Base-by-base conservation (phyloP, 306 rosid species). In the Senna siamea region DNA sequence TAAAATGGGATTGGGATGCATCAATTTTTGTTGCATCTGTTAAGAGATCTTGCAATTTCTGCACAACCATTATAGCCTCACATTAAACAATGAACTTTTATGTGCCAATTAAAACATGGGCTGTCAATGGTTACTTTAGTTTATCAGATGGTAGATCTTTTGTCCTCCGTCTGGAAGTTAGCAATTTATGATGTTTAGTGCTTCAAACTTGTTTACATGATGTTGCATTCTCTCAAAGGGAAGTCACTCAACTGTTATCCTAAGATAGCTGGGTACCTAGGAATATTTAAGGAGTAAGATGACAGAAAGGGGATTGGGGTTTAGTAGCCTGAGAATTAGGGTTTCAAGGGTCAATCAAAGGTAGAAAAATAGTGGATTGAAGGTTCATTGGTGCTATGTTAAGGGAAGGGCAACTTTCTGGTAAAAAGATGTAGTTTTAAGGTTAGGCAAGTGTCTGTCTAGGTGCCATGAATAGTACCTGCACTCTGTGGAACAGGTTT, bases 101-200 rank as follows among this genome's bases (percentile, higher is more conserved):
- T 1, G 3, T 52, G 72, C 5, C 35, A 67, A 67, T 14, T 37
- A 35, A 30, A 67, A 51, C 57, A 15, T 14, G 18, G 14, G 17
- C 38, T 23, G 50, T 59, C 41, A 40, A 61, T 50, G 63, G n/a
- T 48, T 57, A 13, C 30, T 43, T 74, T 57, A 68, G 58, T 40
- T 46, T 59, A 57, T 73, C 35, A 53, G 63, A n/a, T n/a, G n/a
- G n/a, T n/a, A n/a, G n/a, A 43, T 26, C 30, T 26, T 26, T 1
- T 26, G 30, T 26, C 30, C 30, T 51, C 19, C 59, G 22, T 32
- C 1, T 58, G 2, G 47, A 17, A 44, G 51, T 28, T 38, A 38
- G 8, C 41, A 55, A 10, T 20, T 38, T 55, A 38, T 70, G 60
- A 47, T 38, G 14, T 38, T 54, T 37, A 54, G 11, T 11, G 63